Conservation (phyloP, 2,329 filamentous ascomycete species). For the Decorospora gaudefroyi region DNA sequence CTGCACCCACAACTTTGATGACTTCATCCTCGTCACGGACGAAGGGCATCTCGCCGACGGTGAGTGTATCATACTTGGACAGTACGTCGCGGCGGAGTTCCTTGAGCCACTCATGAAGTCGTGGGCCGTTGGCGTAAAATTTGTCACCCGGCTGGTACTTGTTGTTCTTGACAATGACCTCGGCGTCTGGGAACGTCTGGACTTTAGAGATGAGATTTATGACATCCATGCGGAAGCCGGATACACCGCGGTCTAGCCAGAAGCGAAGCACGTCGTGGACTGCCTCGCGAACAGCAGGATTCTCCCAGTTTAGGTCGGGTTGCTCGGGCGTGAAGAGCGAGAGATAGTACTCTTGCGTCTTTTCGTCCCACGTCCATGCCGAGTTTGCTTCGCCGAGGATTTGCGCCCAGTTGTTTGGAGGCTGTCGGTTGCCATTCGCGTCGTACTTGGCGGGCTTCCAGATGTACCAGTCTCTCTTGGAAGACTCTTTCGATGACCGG, state of each 20-base stretch:
- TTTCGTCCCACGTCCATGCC: conserved; percentile 72
- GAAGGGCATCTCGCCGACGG: conserved; percentile 67
- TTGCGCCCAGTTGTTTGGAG: conserved; percentile 74
- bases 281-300: conserved; percentile 66
- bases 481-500: conserved; percentile 51
- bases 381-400: conserved; percentile 61
- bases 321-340: conserved; percentile 76
- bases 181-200: conserved; percentile 37
- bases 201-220: conserved; percentile 48
- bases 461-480: conserved; percentile 61
- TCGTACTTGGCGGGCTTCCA: conserved; percentile 55
- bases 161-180: conserved; percentile 36
- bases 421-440: conserved; percentile 64
- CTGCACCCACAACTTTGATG: conserved; percentile 51
- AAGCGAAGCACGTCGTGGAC: conserved; percentile 75
- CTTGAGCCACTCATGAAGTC: conserved; percentile 68
- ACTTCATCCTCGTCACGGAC: conserved; percentile 56
- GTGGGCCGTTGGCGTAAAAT: conserved; percentile 68
- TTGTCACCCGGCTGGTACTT: conserved; percentile 52
- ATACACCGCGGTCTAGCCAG: conserved; percentile 74
- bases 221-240: conserved; percentile 51
- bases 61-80: conserved; percentile 65
- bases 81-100: conserved; percentile 67
- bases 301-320: conserved; percentile 85
- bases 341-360: conserved; percentile 74